Evolutionary conservation across 2,329 filamentous ascomycete species (phyloP), one percentile per base, ranked within the genome.

Genomic region (Claviceps sp.): DNA sequence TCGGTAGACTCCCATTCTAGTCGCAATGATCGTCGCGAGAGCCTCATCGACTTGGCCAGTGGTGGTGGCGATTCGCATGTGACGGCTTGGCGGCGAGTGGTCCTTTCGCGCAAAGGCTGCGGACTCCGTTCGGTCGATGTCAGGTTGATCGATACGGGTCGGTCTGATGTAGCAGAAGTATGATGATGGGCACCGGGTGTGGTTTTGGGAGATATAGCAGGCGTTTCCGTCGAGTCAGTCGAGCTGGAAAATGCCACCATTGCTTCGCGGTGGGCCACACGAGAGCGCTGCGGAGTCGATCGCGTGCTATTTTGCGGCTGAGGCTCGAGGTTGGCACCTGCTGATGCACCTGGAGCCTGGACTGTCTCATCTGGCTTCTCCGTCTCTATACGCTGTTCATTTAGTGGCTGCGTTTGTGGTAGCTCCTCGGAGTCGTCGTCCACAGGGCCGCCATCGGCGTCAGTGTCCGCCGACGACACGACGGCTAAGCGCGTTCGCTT

Each of bases 1-100:
- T 78, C 75, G 0, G 73, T 69, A 13, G 75, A 77, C 14, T 68
- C 62, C 0, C 70, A 72, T 29, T 65, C 67, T n/a, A 63, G 53
- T 16, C 64, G 64, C 5, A 58, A 46, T 13, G 58, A 58, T 8
- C 59, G 59, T 50, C 58, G 59, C 5, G 59, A 55, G 43, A 56
- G 53, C 37, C 55, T 61, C 40, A 47, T 53, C 3, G 53, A 51
- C 40, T 58, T 60, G 14, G 51, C 58, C 14, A 54, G 44, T 13
- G 56, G 54, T 29, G 62, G 63, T 42, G 63, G 62, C 17, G 64
- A 64, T 17, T 56, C 60, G 4, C 62, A 61, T 14, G 56, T 61
- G 2, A 54, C 49, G n/a, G 50, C 54, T 34, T 34, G 29, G 9
- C 50, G 51, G 49, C 50, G 29, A 6, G 42, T 56, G 13, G 49